Evolutionary conservation across 306 rosid species (phyloP), one percentile per base, ranked within the genome.

Genomic region (Canavalia gladiata): DNA sequence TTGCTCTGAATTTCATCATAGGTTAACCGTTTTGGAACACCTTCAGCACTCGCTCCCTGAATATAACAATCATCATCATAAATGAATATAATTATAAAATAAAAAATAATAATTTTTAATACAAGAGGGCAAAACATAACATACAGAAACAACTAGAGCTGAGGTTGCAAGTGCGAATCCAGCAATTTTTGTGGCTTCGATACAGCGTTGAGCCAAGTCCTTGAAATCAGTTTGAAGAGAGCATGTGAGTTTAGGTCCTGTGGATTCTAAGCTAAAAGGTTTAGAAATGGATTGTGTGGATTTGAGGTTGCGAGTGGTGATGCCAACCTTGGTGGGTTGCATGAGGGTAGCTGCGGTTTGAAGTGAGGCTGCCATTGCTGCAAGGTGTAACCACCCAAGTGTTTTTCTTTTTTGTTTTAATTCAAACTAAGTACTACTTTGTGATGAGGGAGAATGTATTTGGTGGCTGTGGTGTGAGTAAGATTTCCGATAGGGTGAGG

Each of bases 91-190:
- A 18, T 18, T 18, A 18, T 18, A 18, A 18, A 18, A 18, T 18
- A 18, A 18, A 18, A 18, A 18, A 18, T 18, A 18, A 18, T 18
- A 18, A 18, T 18, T 18, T 18, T 18, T 18, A 18, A 18, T 18
- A 18, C 25, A 18, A 18, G 25, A 46, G 63, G 43, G 79, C 3
- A 0, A 50, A 42, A 68, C 28, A 4, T 37, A 74, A 75, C 91
- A 64, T 90, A 95, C 99, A 82, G 99, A 95, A 68, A 93, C 98
- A 66, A 95, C 87, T 46, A 95, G 97, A 72, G 99, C 98, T 43
- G 99, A 95, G 72, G 99, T 91, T 60, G 98, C 99, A 74, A 95
- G 99, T 64, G 99, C 98, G 65, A 95, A 87, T 11, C 99, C 99
- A 1, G 99, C 98, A 57, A 95, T 81, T 84, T 95, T 95, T 72